Conservation (phyloP, 2,329 filamentous ascomycete genomes). For the Fusarium irregulare region DNA sequence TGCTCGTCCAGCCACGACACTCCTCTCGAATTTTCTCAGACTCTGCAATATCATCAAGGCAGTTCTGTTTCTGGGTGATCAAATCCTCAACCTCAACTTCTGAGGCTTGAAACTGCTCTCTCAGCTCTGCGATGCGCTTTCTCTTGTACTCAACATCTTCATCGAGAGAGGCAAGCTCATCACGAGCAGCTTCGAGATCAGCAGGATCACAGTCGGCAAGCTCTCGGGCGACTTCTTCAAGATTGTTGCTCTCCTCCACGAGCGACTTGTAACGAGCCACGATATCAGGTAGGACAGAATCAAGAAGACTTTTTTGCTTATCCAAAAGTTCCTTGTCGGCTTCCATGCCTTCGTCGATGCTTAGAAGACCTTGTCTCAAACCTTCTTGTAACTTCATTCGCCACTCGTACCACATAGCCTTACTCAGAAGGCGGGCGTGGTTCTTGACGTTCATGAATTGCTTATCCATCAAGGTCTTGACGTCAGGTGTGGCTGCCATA, state of each 20-base stretch:
- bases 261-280: constrained; percentile 70
- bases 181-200: constrained; percentile 79
- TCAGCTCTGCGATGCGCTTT: constrained; percentile 72
- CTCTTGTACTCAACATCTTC: constrained; percentile 77
- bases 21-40: constrained; percentile 88
- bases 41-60: constrained; percentile 78
- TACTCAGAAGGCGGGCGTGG: constrained; percentile 87
- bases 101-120: constrained; percentile 73
- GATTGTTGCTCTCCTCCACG: constrained; percentile 70
- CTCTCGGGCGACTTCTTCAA: constrained; percentile 79
- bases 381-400: constrained; percentile 86
- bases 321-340: constrained; percentile 75
- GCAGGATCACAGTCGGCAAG: constrained; percentile 83
- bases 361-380: constrained; percentile 81
- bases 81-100: constrained; percentile 72
- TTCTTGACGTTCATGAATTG: constrained; percentile 98
- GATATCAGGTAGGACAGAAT: constrained; percentile 74
- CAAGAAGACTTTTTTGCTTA: constrained; percentile 75
- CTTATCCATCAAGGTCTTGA: constrained; percentile 90
- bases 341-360: constrained; percentile 81
- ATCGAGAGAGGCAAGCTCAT: constrained; percentile 72
- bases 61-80: constrained; percentile 74
- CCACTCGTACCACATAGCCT: constrained; percentile 99
- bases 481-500: constrained; percentile 82
- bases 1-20: constrained; percentile 87